Conservation (phyloP, 805 yeast species). For the Hanseniaspora lindneri region DNA sequence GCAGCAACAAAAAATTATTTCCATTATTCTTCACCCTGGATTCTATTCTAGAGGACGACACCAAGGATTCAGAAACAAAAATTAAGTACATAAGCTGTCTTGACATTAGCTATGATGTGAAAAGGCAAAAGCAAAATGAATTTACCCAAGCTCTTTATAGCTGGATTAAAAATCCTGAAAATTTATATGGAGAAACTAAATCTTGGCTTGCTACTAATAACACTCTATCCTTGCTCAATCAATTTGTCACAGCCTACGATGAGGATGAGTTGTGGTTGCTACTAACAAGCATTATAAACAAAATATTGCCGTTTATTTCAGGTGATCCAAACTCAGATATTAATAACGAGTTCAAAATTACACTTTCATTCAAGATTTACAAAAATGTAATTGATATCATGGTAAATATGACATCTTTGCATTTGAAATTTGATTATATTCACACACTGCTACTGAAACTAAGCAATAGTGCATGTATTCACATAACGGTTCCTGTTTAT, state of each 20-base stretch:
- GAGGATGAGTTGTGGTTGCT: background rate
- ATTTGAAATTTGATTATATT: conserved; percentile 1
- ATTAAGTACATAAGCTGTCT: background rate
- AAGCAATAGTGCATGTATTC: conserved; percentile 15
- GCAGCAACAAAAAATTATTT: background rate
- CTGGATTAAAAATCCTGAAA: background rate
- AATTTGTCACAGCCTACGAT: background rate
- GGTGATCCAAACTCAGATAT: conserved; percentile 11
- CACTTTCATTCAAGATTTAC: conserved; percentile 6
- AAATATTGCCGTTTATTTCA: background rate
- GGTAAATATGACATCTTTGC: background rate
- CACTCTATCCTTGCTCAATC: background rate
- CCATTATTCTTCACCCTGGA: background rate
- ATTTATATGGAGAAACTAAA: background rate
- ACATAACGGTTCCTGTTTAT: conserved; percentile 11
- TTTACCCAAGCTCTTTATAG: too few relatives aligned
- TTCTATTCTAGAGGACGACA: background rate
- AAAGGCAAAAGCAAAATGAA: background rate
- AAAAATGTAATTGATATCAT: conserved; percentile 1
- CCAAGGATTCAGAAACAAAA: background rate
- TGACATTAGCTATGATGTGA: background rate
- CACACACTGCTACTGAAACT: background rate
- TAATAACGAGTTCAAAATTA: background rate
- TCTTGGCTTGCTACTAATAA: background rate
- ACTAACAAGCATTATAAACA: background rate